A percentile compares a stretch with the other conserved stretches of the same genome.
These are phyloP conservation scores for Neurospora crassa DNA, from an alignment of 2,329 filamentous ascomycete species.

Conservation along the genomic window DNA sequence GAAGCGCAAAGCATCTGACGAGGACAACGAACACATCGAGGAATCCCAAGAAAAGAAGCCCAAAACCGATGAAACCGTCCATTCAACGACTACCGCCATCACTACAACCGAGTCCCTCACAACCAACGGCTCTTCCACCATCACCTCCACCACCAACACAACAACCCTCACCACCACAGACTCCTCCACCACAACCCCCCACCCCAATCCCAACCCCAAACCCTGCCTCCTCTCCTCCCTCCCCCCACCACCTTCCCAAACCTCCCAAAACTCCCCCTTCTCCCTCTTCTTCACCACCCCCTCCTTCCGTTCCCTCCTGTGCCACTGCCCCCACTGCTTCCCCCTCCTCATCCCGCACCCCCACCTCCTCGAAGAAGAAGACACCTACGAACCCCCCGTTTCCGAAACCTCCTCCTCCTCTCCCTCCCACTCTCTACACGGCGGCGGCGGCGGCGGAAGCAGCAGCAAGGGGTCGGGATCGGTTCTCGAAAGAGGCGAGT, in stretches of 20 bases:
- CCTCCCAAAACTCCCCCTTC: constrained; percentile 34
- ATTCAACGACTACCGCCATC: not conserved
- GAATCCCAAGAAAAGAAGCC: constrained; percentile 38
- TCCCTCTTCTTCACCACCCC: constrained; percentile 73
- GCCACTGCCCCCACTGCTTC: constrained; percentile 76
- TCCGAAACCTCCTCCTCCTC: constrained; percentile 38
- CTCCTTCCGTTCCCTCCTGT: constrained; percentile 72
- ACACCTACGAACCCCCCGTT: constrained; percentile 83
- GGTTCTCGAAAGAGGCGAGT: constrained; percentile 84
- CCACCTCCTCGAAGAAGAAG: constrained; percentile 88
- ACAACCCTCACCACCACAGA: not conserved
- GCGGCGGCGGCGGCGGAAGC: constrained; percentile 42
- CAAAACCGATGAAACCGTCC: constrained; percentile 30
- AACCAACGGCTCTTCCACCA: not conserved
- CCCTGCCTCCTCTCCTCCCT: constrained; percentile 54
- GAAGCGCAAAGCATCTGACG: constrained; percentile 59
- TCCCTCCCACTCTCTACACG: constrained; percentile 33
- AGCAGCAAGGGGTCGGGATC: constrained; percentile 63
- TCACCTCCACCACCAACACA: constrained; percentile 1
- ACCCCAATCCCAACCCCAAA: not conserved
- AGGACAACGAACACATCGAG: constrained; percentile 26
- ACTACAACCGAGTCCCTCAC: not conserved
- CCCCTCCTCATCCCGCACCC: constrained; percentile 58
- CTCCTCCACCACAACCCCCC: not conserved
- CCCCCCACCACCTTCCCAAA: constrained; percentile 39